Conservation (phyloP, 345 rosid species). For the Jatropha curcas region DNA sequence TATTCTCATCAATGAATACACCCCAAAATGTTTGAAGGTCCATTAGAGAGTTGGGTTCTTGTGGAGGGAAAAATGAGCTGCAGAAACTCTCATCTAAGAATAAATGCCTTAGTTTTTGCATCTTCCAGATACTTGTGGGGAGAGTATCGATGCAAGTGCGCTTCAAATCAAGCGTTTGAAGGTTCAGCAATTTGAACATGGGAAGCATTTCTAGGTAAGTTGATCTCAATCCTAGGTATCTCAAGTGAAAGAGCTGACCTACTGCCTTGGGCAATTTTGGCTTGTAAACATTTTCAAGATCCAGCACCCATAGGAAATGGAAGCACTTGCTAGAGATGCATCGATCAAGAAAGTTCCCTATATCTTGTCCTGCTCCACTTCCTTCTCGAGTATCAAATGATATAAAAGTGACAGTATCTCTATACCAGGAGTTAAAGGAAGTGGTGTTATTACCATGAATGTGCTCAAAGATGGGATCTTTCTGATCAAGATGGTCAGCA, state of each 20-base stretch:
- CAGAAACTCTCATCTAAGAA: too few relatives aligned
- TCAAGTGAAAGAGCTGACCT: conserved; percentile 17
- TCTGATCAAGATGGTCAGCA: too few relatives aligned
- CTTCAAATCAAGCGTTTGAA: conserved; percentile 30
- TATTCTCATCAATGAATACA: background rate
- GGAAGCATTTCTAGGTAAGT: conserved; percentile 23
- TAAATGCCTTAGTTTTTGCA: too few relatives aligned
- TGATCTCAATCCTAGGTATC: conserved; percentile 33
- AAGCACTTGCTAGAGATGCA: conserved; percentile 10
- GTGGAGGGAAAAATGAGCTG: background rate
- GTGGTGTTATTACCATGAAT: background rate
- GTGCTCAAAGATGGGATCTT: background rate
- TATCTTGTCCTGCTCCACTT: background rate
- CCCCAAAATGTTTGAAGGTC: conserved; percentile 5
- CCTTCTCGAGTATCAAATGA: conserved; percentile 3
- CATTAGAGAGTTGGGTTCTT: background rate
- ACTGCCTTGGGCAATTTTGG: conserved; percentile 27
- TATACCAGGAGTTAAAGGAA: conserved; percentile 9
- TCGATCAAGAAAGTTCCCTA: conserved; percentile 2
- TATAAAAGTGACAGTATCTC: conserved; percentile 1
- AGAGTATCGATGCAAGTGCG: conserved; percentile 12
- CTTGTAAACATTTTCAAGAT: background rate
- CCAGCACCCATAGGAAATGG: too few relatives aligned
- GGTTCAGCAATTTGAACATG: conserved; percentile 10
- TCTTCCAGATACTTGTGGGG: conserved; percentile 17